These are phyloP conservation scores for Graphilbum fragrans DNA, from an alignment of 2,329 filamentous ascomycete species.

Conservation along the genomic window DNA sequence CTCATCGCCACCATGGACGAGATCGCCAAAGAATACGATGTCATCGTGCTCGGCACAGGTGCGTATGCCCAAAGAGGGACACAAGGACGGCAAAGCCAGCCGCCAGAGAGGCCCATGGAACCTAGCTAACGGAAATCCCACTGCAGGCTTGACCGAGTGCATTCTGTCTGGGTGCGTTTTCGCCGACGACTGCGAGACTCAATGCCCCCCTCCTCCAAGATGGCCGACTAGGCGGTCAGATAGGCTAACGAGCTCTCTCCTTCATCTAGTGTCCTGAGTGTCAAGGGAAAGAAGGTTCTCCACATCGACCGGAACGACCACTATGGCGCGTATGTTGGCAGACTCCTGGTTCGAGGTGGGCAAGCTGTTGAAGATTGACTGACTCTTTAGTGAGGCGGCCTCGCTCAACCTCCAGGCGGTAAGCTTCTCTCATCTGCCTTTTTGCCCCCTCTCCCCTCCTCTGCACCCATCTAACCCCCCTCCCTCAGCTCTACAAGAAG, in stretches of 20 bases:
- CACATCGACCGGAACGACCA: constrained; percentile 98
- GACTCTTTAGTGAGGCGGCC: constrained; percentile 62
- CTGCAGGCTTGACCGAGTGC: constrained; percentile 86
- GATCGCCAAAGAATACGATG: constrained; percentile 96
- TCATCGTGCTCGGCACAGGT: constrained; percentile 97
- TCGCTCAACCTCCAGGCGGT: constrained; percentile 95
- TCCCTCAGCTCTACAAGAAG: constrained; percentile 78
- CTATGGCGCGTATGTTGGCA: constrained; percentile 73
- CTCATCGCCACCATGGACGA: constrained; percentile 62
- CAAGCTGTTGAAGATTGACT: constrained; percentile 8
- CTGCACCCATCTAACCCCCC: neutral
- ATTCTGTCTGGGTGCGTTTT: constrained; percentile 75
- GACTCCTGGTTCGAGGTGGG: neutral
- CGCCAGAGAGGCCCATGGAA: neutral
- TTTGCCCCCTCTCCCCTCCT: neutral
- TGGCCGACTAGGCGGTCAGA: neutral
- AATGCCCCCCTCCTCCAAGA: neutral
- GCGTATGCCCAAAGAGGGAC: constrained; percentile 21
- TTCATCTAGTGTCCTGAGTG: constrained; percentile 67
- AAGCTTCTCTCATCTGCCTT: constrained; percentile 18
- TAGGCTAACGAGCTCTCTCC: neutral
- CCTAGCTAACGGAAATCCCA: neutral
- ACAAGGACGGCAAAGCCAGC: neutral
- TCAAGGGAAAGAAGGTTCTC: constrained; percentile 97
- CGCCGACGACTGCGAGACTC: neutral